These are phyloP conservation scores for Colletotrichum noveboracense DNA, from an alignment of 2,329 filamentous ascomycete genomes.

Conservation along the genomic window DNA sequence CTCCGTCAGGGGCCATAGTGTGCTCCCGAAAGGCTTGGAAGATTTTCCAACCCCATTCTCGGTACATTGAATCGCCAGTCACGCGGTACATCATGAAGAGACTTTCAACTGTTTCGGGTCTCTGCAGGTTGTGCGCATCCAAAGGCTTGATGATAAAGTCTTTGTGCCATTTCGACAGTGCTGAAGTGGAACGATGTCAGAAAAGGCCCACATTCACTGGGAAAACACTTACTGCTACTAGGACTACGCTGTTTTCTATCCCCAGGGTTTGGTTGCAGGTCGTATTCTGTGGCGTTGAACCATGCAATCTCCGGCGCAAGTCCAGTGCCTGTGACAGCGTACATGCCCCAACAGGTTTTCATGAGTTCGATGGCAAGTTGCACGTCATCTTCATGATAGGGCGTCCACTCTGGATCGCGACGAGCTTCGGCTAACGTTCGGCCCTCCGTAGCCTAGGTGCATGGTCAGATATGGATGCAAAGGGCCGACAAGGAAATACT, in stretches of 20 bases:
- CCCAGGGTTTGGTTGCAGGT: slow-evolving; percentile 53
- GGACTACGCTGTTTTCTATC: background rate
- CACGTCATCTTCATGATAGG: slow-evolving; percentile 76
- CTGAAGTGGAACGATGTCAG: background rate
- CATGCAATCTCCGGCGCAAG: slow-evolving; percentile 92
- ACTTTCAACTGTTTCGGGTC: slow-evolving; percentile 77
- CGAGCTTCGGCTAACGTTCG: background rate
- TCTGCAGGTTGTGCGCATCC: slow-evolving; percentile 74
- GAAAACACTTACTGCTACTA: background rate
- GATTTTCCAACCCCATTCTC: slow-evolving; percentile 81
- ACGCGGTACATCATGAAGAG: slow-evolving; percentile 83
- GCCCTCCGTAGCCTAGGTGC: background rate
- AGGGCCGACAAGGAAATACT: background rate
- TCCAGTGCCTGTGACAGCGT: slow-evolving; percentile 85
- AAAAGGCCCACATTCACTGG: background rate
- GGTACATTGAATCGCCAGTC: slow-evolving; percentile 73
- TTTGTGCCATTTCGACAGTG: slow-evolving; percentile 64
- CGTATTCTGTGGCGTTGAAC: slow-evolving; percentile 72
- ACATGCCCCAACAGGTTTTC: slow-evolving; percentile 98
- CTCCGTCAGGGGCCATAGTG: slow-evolving; percentile 66
- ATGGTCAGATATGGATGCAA: background rate
- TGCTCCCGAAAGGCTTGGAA: slow-evolving; percentile 73
- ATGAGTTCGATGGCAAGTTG: slow-evolving; percentile 85
- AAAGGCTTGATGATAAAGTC: slow-evolving; percentile 79
- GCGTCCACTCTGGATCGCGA: background rate